These are phyloP conservation scores for Alternaria arborescens DNA, from an alignment of 2,329 filamentous ascomycete genomes.

Conservation along the genomic window DNA sequence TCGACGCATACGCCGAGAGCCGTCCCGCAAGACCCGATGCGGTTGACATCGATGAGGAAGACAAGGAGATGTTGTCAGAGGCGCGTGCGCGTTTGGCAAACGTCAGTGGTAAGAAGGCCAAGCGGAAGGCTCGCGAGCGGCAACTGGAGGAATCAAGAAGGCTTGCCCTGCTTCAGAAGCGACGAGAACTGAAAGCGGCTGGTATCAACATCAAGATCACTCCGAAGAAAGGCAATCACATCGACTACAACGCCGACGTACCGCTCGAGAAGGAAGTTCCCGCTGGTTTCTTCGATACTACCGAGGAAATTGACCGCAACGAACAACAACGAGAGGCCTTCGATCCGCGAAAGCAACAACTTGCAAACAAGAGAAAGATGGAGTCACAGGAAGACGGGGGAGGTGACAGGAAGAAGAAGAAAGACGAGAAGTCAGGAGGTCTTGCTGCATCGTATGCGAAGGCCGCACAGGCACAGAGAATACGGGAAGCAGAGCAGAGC, in stretches of 20 bases:
- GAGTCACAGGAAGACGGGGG: constrained; percentile 84
- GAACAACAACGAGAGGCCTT: constrained; percentile 85
- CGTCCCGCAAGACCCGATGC: constrained; percentile 96
- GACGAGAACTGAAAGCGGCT: constrained; percentile 93
- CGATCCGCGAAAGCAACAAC: constrained; percentile 90
- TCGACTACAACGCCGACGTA: constrained; percentile 99
- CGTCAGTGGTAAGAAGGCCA: constrained; percentile 98
- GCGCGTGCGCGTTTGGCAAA: constrained; percentile 95
- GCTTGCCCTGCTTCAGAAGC: constrained; percentile 90
- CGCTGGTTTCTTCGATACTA: constrained; percentile 91
- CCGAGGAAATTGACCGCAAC: constrained; percentile 80
- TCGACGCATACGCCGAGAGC: constrained; percentile 96
- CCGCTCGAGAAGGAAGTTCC: constrained; percentile 94
- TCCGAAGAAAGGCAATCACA: constrained; percentile 91
- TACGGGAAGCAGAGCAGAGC: constrained; percentile 95
- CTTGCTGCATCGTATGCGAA: constrained; percentile 88
- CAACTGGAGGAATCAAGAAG: constrained; percentile 94
- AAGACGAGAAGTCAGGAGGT: constrained; percentile 78
- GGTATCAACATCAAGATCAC: constrained; percentile 98
- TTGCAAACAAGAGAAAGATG: constrained; percentile 91
- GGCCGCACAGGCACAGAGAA: constrained; percentile 91
- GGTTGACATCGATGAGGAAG: constrained; percentile 97
- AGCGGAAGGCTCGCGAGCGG: constrained; percentile 93
- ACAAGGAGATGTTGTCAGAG: constrained; percentile 99
- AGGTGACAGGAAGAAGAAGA: constrained; percentile 84